These are phyloP conservation scores for Clavariopsis aquatica DNA, from an alignment of 495 filamentous ascomycete species.

Conservation along the genomic window DNA sequence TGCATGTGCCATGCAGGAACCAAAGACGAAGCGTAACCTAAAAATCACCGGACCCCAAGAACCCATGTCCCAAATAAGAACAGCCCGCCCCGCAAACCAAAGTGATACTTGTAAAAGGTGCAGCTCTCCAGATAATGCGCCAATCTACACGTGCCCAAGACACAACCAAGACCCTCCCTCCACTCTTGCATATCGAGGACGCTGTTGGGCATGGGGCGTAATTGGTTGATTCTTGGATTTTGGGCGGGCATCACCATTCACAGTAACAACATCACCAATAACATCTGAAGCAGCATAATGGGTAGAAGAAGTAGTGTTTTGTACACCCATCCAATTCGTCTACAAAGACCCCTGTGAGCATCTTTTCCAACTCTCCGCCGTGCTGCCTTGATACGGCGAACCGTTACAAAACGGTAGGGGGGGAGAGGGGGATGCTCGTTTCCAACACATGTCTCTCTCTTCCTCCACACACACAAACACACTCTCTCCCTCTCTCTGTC, in stretches of 20 bases:
- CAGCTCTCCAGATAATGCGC: too few relatives aligned
- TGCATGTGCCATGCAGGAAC: background rate
- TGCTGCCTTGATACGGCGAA: background rate
- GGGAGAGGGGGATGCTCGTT: background rate
- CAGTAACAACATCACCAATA: too few relatives aligned
- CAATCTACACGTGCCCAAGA: too few relatives aligned
- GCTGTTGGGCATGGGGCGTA: background rate
- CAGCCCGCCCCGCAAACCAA: background rate
- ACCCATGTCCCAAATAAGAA: background rate
- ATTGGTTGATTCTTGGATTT: background rate
- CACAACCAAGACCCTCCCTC: too few relatives aligned
- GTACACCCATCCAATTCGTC: conserved; percentile 16
- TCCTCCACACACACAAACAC: too few relatives aligned
- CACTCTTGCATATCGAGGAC: too few relatives aligned
- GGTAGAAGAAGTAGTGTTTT: background rate
- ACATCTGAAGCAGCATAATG: background rate
- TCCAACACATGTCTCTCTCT: background rate
- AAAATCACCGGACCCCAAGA: background rate
- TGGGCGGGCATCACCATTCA: background rate
- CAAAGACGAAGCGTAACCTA: background rate
- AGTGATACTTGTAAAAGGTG: background rate
- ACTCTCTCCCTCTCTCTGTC: too few relatives aligned
- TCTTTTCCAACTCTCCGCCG: background rate
- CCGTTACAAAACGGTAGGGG: background rate
- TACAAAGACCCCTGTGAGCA: conserved; percentile 4